Percentiles rank a stretch among this genome's conserved stretches.
phyloP scores from a whole-genome alignment of 345 rosid genomes.

The Salix arbutifolia region DNA sequence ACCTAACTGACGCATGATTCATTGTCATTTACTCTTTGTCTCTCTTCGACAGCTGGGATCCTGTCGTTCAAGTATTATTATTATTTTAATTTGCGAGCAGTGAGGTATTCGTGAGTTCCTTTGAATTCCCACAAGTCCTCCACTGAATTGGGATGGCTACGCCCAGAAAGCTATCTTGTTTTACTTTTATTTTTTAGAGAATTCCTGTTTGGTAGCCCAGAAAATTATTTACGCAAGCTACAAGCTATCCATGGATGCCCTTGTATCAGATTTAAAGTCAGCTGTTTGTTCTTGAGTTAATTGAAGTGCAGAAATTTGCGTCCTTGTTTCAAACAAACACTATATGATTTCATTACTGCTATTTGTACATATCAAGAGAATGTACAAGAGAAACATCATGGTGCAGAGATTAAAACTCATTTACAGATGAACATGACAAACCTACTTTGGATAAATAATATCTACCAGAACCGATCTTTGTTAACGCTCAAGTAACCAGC shows the following conservation, averaged over 20 bases:
- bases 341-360: neutral
- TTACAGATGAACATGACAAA: neutral
- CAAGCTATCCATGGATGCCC: neutral
- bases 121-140: no score
- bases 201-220: no score
- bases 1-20: neutral
- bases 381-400: neutral
- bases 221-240: no score
- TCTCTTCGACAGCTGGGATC: neutral
- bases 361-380: neutral
- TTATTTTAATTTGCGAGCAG: no score
- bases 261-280: no score
- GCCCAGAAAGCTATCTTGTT: no score
- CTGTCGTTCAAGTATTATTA: neutral
- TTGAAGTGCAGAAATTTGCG: neutral
- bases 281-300: neutral
- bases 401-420: neutral
- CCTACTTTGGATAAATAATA: neutral
- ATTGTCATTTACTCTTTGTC: neutral
- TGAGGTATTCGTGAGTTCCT: no score
- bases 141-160: no score
- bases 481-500: conserved; percentile 90
- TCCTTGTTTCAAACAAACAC: neutral
- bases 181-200: no score
- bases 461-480: conserved; percentile 91